Base-by-base conservation (phyloP, 306 rosid genomes). In the Pyrus bretschneideri region DNA sequence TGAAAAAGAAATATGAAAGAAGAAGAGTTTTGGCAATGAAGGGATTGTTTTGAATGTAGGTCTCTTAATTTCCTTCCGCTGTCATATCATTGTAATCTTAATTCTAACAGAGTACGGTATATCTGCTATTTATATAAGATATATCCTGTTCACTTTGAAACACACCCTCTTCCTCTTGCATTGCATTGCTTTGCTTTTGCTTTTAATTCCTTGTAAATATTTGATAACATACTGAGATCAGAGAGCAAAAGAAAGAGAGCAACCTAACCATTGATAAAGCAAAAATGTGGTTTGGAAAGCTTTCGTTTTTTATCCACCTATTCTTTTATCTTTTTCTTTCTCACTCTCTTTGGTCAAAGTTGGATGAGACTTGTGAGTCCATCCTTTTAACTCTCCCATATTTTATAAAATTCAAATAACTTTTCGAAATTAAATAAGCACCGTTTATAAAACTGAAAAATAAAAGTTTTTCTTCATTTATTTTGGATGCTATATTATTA, bases 231-330 rank as follows among this genome's bases (percentile, higher is more conserved):
- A 46, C 4, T 57, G n/a, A 5, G 3, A 15, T 13, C n/a, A 27
- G 38, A 61, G 19, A 60, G 33, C 2, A 29, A 57, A 30, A 27
- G 70, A 45, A 31, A 70, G 57, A 58, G 40, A 21, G 52, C 52
- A 46, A 46, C 51, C 51, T 14, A 45, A 12, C 17, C 51, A 14
- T 45, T 45, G 51, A 45, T 14, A 46, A 46, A 13, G 65, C 72
- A 82, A 70, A 70, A 81, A 92, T 87, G 96, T 51, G 73, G 84
- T 13, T 69, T 42, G 33, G 15, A 57, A 85, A 86, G 67, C 75
- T 62, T 83, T 74, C 75, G n/a, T 19, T 74, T 74, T 62, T 83
- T 54, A 6, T 88, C 61, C 54, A 69, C 3, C 71, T 74, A 4
- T 65, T 80, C 76, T 72, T 84, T 49, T 85, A 79, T 75, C 68